phyloP scores from a whole-genome alignment of 768 basidiomycete species.

The Serendipita sp. region DNA sequence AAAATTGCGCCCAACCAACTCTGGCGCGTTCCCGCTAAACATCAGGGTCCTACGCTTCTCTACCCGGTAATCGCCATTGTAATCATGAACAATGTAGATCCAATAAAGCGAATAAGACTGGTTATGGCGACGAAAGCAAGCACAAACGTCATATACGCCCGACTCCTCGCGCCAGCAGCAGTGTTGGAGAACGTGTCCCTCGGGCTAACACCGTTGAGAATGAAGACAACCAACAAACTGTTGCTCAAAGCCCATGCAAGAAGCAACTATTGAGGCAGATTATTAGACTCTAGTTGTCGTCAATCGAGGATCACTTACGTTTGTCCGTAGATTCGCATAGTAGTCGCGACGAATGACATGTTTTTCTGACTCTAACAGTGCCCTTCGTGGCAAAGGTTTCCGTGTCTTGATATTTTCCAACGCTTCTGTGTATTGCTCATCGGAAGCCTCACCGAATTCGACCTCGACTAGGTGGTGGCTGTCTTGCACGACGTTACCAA shows the following conservation, averaged over 20 bases:
- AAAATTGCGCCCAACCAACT: background rate
- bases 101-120: constrained; percentile 46
- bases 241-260: constrained; percentile 18
- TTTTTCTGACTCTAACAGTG: constrained; percentile 37
- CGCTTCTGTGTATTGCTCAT: constrained; percentile 73
- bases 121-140: constrained; percentile 69
- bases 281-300: constrained; percentile 14
- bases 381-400: constrained; percentile 26
- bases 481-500: constrained; percentile 73
- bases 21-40: background rate
- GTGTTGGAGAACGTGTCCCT: constrained; percentile 43
- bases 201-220: constrained; percentile 46
- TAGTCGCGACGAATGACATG: constrained; percentile 70
- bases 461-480: constrained; percentile 72
- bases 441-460: constrained; percentile 70
- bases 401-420: constrained; percentile 52
- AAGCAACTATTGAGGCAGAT: constrained; percentile 1
- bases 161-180: constrained; percentile 38
- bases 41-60: background rate
- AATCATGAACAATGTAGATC: constrained; percentile 40
- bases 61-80: constrained; percentile 38
- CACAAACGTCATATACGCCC: constrained; percentile 61
- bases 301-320: constrained; percentile 26
- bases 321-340: constrained; percentile 76
- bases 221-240: constrained; percentile 54